Base-by-base conservation (phyloP, 2,329 filamentous ascomycete genomes). In the Metarhizium robertsii region DNA sequence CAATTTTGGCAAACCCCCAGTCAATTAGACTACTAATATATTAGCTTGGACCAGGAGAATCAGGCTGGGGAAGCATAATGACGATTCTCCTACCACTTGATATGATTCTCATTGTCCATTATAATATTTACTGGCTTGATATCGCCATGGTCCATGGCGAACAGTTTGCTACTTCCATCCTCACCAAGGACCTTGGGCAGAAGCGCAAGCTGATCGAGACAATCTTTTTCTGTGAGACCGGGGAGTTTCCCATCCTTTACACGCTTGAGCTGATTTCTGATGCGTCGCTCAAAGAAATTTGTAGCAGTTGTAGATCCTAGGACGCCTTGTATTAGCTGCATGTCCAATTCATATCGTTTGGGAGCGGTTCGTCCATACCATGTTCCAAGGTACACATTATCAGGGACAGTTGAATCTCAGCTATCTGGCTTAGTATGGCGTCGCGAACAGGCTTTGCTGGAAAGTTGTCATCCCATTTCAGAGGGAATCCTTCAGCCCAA, bases 121-220 rank as follows among this genome's bases (percentile, higher is more conserved):
- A 54, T 54, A 32, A 54, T 54, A 29, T 54, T 54, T 7, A 3
- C 46, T 25, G 53, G 53, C 47, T 54, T 54, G 7, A 54, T 34
- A 46, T 54, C 47, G 16, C 53, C 47, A 6, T 54, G 53, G 25
- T 50, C 36, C 13, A 54, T 51, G 47, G 53, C 53, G 29, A 50
- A 49, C n/a, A 50, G 10, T 11, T 4, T 54, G 7, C 46, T 50
- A 14, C 40, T 25, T 43, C 20, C 16, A 34, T 50, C 53, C 50
- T 25, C 8, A 25, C 46, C 32, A 32, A 50, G 45, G 2, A 54
- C 53, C 4, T 11, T 10, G 10, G 8, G 6, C 11, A 54, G 47
- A 38, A 54, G 36, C 3, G 47, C 53, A 34, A 32, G 18, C 40
- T 54, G 46, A 6, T 54, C 36, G 16, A 45, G 18, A 18, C 53